phyloP scores from a whole-genome alignment of 805 yeast genomes.

The Starmerella stigmatis region DNA sequence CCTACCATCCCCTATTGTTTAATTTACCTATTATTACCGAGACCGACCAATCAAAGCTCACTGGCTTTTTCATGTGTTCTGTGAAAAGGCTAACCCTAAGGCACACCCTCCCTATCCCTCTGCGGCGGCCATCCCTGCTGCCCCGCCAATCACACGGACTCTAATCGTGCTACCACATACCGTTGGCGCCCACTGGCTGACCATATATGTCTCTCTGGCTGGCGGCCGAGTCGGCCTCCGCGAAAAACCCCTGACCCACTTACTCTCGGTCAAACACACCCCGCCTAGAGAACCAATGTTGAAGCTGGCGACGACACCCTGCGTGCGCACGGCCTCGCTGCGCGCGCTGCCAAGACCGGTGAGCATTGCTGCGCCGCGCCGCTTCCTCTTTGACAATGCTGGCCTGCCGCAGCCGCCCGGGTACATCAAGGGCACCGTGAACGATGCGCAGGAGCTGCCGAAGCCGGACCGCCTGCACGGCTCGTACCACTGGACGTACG shows the following conservation, averaged over 20 bases:
- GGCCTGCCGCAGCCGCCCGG: constrained; percentile 77
- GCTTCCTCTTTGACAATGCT: constrained; percentile 24
- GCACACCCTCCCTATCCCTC: no score
- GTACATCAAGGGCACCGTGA: constrained; percentile 80
- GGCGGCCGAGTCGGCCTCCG: no score
- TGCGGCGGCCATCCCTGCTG: neutral
- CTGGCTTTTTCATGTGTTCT: no score
- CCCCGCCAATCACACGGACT: constrained; percentile 7
- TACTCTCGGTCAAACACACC: neutral
- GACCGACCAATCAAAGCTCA: no score
- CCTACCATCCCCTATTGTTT: no score
- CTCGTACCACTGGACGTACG: constrained; percentile 88
- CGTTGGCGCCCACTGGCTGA: neutral
- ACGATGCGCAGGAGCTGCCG: constrained; percentile 74
- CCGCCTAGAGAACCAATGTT: constrained; percentile 9
- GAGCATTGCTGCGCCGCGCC: constrained; percentile 16
- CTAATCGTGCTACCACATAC: constrained; percentile 2
- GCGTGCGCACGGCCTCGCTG: constrained; percentile 11
- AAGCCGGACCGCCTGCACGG: constrained; percentile 57
- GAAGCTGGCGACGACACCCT: constrained; percentile 14
- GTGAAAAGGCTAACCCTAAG: no score
- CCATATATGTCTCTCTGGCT: no score
- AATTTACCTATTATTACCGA: no score
- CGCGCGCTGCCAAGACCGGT: constrained; percentile 9
- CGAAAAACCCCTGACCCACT: neutral